phyloP scores from a whole-genome alignment of 805 yeast genomes.

The Candida krabiensis region DNA sequence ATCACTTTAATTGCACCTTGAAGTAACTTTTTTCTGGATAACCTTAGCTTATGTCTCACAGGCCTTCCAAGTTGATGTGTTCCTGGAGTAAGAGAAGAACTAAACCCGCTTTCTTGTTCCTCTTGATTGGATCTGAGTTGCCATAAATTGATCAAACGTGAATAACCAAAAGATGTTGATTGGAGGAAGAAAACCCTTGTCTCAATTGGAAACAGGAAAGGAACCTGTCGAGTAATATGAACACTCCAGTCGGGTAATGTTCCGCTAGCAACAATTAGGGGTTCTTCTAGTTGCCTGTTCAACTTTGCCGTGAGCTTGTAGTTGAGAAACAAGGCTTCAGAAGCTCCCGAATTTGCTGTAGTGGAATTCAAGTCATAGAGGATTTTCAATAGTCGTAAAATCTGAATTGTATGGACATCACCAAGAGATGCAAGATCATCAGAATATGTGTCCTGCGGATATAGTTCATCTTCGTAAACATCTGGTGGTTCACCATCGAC shows the following conservation, averaged over 20 bases:
- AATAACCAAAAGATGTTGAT: slow-evolving; percentile 88
- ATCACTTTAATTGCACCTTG: slow-evolving; percentile 79
- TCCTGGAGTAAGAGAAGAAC: slow-evolving; percentile 21
- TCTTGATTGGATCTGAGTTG: slow-evolving; percentile 48
- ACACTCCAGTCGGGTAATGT: slow-evolving; percentile 84
- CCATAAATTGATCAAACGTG: slow-evolving; percentile 81
- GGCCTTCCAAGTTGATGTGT: slow-evolving; percentile 68
- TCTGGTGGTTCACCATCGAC: slow-evolving; percentile 29
- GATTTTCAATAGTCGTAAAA: slow-evolving; percentile 49
- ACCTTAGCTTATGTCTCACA: slow-evolving; percentile 73
- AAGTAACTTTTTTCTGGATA: slow-evolving; percentile 67
- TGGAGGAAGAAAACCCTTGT: slow-evolving; percentile 76
- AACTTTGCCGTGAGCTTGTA: slow-evolving; percentile 84
- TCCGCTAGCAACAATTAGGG: slow-evolving; percentile 82
- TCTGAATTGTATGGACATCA: slow-evolving; percentile 36
- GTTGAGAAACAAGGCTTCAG: slow-evolving; percentile 53
- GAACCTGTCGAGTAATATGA: slow-evolving; percentile 66
- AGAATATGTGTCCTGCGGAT: slow-evolving; percentile 28
- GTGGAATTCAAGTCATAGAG: slow-evolving; percentile 41
- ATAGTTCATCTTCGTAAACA: slow-evolving; percentile 29
- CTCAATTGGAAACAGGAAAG: slow-evolving; percentile 83
- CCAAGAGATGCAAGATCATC: slow-evolving; percentile 31
- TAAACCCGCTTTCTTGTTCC: slow-evolving; percentile 27
- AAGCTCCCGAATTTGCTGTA: slow-evolving; percentile 26
- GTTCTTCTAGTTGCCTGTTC: slow-evolving; percentile 85